Conservation (phyloP, 139 green algal genomes). For the Chlorella vulgaris region DNA sequence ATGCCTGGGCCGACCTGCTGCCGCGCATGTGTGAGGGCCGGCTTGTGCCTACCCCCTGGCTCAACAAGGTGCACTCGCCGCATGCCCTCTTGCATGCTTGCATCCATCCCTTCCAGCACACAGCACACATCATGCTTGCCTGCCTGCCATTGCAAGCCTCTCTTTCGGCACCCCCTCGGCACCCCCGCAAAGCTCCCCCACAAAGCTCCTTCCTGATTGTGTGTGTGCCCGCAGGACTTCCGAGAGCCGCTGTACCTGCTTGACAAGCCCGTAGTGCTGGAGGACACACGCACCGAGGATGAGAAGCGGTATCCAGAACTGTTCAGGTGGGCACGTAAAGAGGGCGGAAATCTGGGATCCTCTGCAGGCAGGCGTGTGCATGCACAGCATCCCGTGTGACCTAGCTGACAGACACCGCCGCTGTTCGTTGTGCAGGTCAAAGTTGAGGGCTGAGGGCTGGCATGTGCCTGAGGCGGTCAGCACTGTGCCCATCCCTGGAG, state of each 20-base stretch:
- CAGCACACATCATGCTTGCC: background rate
- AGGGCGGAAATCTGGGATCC: too few relatives aligned
- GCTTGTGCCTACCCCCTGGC: slow-evolving; percentile 69
- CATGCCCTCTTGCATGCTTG: background rate
- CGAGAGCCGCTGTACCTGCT: slow-evolving; percentile 67
- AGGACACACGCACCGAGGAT: slow-evolving; percentile 68
- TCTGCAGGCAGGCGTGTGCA: too few relatives aligned
- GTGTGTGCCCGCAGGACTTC: slow-evolving; percentile 54
- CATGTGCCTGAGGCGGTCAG: slow-evolving; percentile 28
- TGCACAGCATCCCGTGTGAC: background rate
- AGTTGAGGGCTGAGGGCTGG: slow-evolving; percentile 50
- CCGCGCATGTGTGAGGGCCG: slow-evolving; percentile 52
- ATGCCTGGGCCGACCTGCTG: slow-evolving; percentile 35
- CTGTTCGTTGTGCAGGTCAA: background rate
- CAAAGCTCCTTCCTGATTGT: too few relatives aligned
- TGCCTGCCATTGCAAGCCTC: background rate
- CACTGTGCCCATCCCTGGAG: slow-evolving; percentile 59
- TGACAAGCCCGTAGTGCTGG: slow-evolving; percentile 51
- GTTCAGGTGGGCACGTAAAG: slow-evolving; percentile 51
- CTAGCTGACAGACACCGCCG: too few relatives aligned
- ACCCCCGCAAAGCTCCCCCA: background rate
- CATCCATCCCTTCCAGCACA: background rate
- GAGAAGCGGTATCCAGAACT: slow-evolving; percentile 70
- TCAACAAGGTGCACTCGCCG: slow-evolving; percentile 58
- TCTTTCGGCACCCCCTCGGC: background rate